Percentiles rank a stretch among this genome's conserved stretches.
Conservation (phyloP, 2,329 filamentous ascomycete species). For the Zasmidium cellare region DNA sequence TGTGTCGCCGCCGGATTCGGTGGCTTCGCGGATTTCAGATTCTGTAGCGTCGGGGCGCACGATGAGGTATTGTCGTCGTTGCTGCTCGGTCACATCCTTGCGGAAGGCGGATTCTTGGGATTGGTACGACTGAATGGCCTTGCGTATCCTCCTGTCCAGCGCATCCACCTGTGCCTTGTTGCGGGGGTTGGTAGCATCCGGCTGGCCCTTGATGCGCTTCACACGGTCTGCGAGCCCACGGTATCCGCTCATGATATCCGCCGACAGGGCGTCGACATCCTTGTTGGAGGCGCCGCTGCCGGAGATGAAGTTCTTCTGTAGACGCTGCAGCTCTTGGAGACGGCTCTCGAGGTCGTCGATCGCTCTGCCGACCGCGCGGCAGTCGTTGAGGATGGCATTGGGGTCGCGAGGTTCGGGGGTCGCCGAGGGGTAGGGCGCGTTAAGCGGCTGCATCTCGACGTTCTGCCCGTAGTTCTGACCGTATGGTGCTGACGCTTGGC, state of each 20-base stretch:
- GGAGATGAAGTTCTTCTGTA: conserved; percentile 71
- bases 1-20: conserved; percentile 68
- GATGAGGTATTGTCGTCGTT: conserved; percentile 87
- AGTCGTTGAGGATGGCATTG: conserved; percentile 81
- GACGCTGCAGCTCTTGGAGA: conserved; percentile 68
- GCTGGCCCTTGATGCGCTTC: conserved; percentile 75
- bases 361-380: conserved; percentile 73
- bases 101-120: conserved; percentile 77
- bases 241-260: conserved; percentile 82
- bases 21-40: conserved; percentile 73
- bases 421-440: conserved; percentile 24
- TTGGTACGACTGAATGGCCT: conserved; percentile 79
- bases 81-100: conserved; percentile 77
- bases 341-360: conserved; percentile 74
- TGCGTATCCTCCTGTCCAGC: conserved; percentile 76
- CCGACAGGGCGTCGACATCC: conserved; percentile 70
- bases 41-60: conserved; percentile 70
- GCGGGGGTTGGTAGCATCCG: conserved; percentile 69
- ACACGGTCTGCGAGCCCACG: conserved; percentile 76
- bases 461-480: conserved; percentile 32
- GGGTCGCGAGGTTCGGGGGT: conserved; percentile 53
- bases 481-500: conserved; percentile 23
- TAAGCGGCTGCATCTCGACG: conserved; percentile 71
- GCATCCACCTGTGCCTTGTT: conserved; percentile 80
- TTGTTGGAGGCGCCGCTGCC: conserved; percentile 63